Base-by-base conservation (phyloP, 305 asterid genomes). In the Ilex paraguariensis region DNA sequence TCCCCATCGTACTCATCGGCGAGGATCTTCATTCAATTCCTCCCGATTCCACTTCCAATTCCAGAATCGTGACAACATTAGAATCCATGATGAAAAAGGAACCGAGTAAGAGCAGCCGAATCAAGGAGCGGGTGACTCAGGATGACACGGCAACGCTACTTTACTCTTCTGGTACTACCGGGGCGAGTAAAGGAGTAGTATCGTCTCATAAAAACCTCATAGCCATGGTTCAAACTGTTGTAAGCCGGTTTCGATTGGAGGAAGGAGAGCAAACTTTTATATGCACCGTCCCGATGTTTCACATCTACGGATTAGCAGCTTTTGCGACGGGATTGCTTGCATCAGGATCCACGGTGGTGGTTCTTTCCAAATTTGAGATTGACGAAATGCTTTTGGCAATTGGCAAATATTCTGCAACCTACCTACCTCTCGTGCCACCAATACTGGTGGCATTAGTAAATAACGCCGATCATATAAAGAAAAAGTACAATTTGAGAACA, bases 281-380 rank as follows among this genome's bases (percentile, higher is more conserved):
- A 8, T 88, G 96, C 40, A 89, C 98, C 0, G 91, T 92, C 0
- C 98, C 98, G 0, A 90, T 92, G 98, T 92, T 90, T 56, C 98
- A 90, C 63, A 86, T 90, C 66, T 92, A 85, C 82, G 98, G 98
- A 21, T 55, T 92, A 59, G 94, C 77, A 1, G 90, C 80, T 0
- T 92, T 87, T 67, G 86, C 87, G 46, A 75, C 87, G 39, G 94
- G 90, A 0, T 62, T 84, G n/a, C 57, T 87, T 31, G 96, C 97
- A 0, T 54, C 85, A 57, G 98, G 98, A 0, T 84, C 90, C 13
- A 92, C 95, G 0, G 76, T 87, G 6, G 88, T 92, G 28, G 82
- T 92, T 28, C 67, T 92, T 0, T 69, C 95, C 0, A 92, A 80
- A 73, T 92, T 89, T 79, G 97, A 90, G 58, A 78, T 92, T 87